Evolutionary conservation across 208 protist genomes (phyloP), one percentile per base, ranked within the genome.

Genomic region (Leishmania tarentolae): DNA sequence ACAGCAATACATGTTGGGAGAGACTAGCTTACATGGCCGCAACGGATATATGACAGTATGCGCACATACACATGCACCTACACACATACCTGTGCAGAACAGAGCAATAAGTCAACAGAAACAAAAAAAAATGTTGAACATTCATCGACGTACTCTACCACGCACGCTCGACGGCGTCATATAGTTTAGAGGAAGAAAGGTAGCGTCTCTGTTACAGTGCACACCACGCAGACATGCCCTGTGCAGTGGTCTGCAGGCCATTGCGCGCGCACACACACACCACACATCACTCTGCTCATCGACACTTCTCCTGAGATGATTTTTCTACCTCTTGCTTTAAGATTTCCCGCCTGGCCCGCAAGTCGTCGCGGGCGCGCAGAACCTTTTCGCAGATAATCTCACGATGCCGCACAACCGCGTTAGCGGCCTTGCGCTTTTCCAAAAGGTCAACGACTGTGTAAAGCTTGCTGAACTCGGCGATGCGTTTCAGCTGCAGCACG

Each of bases 381-480:
- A 82, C 83, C 74, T 93, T 82, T 44, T 90, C 75, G 50, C 85
- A 72, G 9, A 96, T 71, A 9, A 79, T 37, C 31, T 93, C 85
- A 15, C 92, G 87, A 69, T 97, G 88, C 52, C 78, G 66, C 65
- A 85, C 82, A 7, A 96, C 69, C 1, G 84, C 69, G 31, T 91
- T 82, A 8, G 93, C 91, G 31, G 85, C 88, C 57, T 86, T 84
- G 24, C 84, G 86, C 80, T 95, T 95, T 71, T 91, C 87, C 19
- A 95, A 47, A 31, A 97, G 90, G 28, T 91, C 83, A 6, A 86
- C 82, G 4, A 95, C 87, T 57, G 78, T 92, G 77, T 87, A 75
- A 31, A 97, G 84, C 77, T 96, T 97, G 4, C 79, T 68, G 83
- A 93, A 97, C 84, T 96, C 93, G 21, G 87, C 78, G 72, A 91